phyloP scores from a whole-genome alignment of 108 stramenopile genomes.

The Fistulifera pelliculosa region DNA sequence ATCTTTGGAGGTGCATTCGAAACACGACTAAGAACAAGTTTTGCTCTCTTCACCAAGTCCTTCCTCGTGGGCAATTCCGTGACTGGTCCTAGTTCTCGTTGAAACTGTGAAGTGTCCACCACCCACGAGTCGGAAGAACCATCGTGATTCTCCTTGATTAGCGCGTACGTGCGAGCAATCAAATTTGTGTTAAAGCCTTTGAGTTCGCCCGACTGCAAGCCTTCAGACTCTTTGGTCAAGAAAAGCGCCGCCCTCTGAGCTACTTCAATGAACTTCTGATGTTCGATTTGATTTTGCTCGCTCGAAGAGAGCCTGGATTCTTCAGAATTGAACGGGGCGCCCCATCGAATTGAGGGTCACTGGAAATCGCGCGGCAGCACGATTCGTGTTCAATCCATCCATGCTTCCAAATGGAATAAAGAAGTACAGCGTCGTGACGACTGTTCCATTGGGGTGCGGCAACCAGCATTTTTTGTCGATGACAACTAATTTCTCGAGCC shows the following conservation, averaged over 20 bases:
- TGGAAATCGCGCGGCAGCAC: slow-evolving; percentile 30
- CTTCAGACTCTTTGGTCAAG: neutral
- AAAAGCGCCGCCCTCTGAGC: neutral
- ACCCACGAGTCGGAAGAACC: slow-evolving; percentile 2
- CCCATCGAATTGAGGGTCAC: slow-evolving; percentile 63
- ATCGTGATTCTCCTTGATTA: slow-evolving; percentile 11
- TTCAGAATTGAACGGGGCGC: slow-evolving; percentile 44
- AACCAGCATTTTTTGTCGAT: slow-evolving; percentile 23
- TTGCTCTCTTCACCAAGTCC: slow-evolving; percentile 57
- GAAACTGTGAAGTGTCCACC: neutral
- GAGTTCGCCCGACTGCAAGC: slow-evolving; percentile 4
- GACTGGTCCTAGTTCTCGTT: slow-evolving; percentile 8
- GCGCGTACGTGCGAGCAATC: slow-evolving; percentile 31
- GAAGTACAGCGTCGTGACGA: slow-evolving; percentile 59
- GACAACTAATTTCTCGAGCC: neutral
- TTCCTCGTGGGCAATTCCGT: slow-evolving; percentile 65
- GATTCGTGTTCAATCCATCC: slow-evolving; percentile 69
- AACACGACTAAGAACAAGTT: slow-evolving; percentile 28
- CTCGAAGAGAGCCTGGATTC: neutral
- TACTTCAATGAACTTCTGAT: neutral
- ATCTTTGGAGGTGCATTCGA: neutral
- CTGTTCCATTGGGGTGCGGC: slow-evolving; percentile 75
- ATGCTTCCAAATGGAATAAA: slow-evolving; percentile 62
- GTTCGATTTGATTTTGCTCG: neutral
- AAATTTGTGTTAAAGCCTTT: slow-evolving; percentile 36